phyloP scores from a whole-genome alignment of 2,329 filamentous ascomycete genomes.

The Monilinia fructicola region DNA sequence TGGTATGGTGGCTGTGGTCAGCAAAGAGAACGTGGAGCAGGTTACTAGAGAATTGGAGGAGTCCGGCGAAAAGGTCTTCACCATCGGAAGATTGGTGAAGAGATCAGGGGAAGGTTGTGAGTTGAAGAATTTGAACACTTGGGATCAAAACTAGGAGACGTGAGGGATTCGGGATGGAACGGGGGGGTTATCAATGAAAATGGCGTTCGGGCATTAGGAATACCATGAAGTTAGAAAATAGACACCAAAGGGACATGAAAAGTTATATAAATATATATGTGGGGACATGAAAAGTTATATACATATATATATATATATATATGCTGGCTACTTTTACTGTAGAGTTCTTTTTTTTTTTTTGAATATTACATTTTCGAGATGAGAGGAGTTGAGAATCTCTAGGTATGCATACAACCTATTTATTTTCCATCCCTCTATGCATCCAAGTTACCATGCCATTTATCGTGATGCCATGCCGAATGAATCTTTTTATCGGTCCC shows the following conservation, averaged over 20 bases:
- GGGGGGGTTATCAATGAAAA: neutral
- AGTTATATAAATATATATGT: too few relatives aligned
- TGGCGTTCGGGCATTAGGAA: constrained; percentile 12
- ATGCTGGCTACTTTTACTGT: neutral
- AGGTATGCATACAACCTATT: neutral
- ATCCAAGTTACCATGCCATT: neutral
- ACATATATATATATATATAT: too few relatives aligned
- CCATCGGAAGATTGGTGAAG: constrained; percentile 68
- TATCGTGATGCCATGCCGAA: neutral
- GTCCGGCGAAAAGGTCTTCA: constrained; percentile 74
- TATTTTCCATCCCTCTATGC: constrained; percentile 3
- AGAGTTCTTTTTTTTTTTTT: neutral
- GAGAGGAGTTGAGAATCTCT: constrained; percentile 20
- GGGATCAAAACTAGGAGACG: constrained; percentile 30
- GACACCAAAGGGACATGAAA: neutral
- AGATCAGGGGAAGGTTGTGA: constrained; percentile 60
- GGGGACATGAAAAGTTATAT: neutral
- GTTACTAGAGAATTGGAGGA: constrained; percentile 61
- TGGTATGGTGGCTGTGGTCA: constrained; percentile 89
- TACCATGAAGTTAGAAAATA: constrained; percentile 15
- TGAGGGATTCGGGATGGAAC: neutral
- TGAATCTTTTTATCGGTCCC: neutral
- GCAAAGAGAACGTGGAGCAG: constrained; percentile 58
- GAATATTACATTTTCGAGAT: constrained; percentile 12
- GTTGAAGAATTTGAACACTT: constrained; percentile 53